Evolutionary conservation across 129 eudicot species (phyloP).

Genomic region (Pulicaria dysenterica): DNA sequence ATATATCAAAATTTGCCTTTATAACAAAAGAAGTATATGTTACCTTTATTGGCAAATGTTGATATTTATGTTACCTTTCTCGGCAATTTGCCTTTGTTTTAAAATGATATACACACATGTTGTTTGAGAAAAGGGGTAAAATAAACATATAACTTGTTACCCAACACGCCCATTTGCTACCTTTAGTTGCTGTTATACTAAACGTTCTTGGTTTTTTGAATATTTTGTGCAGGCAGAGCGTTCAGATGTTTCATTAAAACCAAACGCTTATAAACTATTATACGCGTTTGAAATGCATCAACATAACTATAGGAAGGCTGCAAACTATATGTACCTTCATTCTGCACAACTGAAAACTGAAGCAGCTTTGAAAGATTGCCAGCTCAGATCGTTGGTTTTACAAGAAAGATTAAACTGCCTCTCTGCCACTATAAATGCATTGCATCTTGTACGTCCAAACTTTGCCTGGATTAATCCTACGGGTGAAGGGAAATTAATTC

Average conservation of each 20-base stretch:
- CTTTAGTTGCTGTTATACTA: background rate
- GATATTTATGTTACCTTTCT: no score
- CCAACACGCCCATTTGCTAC: background rate
- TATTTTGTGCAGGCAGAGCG: constrained; percentile 70
- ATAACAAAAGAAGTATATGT: no score
- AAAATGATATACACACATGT: no score
- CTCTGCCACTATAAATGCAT: constrained; percentile 90
- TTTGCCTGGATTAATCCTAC: constrained; percentile 84
- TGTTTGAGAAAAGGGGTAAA: no score
- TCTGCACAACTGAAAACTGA: constrained; percentile 66
- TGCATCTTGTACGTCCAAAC: constrained; percentile 83
- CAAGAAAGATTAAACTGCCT: constrained; percentile 90
- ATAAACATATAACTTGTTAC: background rate
- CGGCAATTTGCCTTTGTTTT: no score
- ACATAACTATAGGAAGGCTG: constrained; percentile 95
- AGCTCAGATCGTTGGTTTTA: constrained; percentile 53
- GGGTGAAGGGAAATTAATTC: constrained; percentile 44
- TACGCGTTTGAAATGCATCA: constrained; percentile 91
- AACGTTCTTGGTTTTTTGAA: background rate
- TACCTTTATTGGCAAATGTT: no score
- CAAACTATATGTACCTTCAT: constrained; percentile 75
- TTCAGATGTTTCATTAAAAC: constrained; percentile 79
- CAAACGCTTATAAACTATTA: constrained; percentile 78
- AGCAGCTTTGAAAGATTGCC: constrained; percentile 61
- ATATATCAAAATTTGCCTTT: no score